phyloP scores from a whole-genome alignment of 768 basidiomycete genomes.

The Inosperma sp. region DNA sequence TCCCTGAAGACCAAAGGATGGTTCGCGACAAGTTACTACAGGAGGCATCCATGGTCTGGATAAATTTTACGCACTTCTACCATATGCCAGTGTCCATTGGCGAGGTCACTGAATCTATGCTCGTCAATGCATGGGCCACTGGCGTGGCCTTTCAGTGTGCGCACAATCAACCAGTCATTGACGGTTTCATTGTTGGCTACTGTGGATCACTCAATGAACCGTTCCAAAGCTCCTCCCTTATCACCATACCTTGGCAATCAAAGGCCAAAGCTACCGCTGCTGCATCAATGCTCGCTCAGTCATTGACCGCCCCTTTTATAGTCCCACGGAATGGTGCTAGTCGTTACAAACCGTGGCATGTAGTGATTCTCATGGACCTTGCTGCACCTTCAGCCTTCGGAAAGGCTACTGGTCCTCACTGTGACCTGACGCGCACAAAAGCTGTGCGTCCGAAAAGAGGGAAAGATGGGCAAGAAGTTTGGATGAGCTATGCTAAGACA shows the following conservation, averaged over 20 bases:
- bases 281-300: neutral
- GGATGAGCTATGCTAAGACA: neutral
- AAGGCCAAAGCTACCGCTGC: neutral
- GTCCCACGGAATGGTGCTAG: neutral
- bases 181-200: conserved; percentile 3
- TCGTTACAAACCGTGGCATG: neutral
- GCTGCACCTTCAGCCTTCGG: neutral
- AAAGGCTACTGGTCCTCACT: neutral
- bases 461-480: neutral
- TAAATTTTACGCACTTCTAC: neutral
- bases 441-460: neutral
- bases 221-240: conserved; percentile 1
- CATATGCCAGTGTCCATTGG: neutral
- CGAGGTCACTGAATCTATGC: neutral
- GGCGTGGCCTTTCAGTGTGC: neutral
- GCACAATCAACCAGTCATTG: neutral
- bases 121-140: neutral
- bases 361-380: neutral
- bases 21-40: neutral
- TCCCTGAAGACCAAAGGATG: neutral
- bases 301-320: neutral
- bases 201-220: neutral
- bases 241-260: neutral
- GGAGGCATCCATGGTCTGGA: neutral
- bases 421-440: neutral